A percentile compares a stretch with the other conserved stretches of the same genome.
phyloP scores from a whole-genome alignment of 2,329 filamentous ascomycete species.

The Trichoderma citrinoviride region DNA sequence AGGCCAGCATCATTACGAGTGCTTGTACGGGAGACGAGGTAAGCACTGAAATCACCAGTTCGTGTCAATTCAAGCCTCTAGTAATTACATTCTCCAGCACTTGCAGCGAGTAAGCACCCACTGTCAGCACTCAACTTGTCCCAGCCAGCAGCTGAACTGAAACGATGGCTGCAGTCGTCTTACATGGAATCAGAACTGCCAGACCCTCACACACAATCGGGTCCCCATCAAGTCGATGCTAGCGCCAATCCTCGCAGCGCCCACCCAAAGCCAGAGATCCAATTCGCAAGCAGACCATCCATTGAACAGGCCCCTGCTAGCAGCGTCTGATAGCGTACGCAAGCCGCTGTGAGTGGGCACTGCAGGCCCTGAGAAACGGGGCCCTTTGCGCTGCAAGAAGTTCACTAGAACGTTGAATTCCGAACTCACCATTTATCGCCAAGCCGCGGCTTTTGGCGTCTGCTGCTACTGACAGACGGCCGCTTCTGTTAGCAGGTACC shows the following conservation, averaged over 20 bases:
- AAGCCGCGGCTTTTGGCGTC: not conserved
- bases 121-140: too few species aligned
- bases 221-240: not conserved
- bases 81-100: too few species aligned
- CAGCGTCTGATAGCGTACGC: not conserved
- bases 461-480: not conserved
- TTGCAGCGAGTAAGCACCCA: too few species aligned
- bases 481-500: conserved; percentile 3
- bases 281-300: not conserved
- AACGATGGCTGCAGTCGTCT: too few species aligned
- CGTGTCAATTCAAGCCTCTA: too few species aligned
- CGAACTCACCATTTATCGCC: conserved; percentile 1
- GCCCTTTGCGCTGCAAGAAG: not conserved
- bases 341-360: not conserved
- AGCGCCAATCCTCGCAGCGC: not conserved
- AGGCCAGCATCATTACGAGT: too few species aligned
- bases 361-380: not conserved
- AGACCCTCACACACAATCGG: not conserved
- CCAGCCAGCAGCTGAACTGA: too few species aligned
- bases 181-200: too few species aligned
- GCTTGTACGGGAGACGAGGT: too few species aligned
- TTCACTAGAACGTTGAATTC: not conserved
- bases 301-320: not conserved
- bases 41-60: too few species aligned
- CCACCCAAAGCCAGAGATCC: not conserved